Conservation (phyloP, 352 stramenopile genomes). For the Phytophthora capsici region DNA sequence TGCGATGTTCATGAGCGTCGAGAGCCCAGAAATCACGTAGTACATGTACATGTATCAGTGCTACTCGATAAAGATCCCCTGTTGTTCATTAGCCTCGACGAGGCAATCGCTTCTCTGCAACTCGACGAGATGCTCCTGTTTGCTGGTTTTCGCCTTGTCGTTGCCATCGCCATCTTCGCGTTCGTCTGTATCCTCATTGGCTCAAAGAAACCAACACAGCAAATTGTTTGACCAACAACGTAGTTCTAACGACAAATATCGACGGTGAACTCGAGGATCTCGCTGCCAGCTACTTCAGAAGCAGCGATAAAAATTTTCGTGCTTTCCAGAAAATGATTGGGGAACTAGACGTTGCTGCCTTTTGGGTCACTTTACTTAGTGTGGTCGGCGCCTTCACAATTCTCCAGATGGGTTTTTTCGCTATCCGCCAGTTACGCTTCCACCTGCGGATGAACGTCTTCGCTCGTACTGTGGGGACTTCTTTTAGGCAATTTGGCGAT, state of each 20-base stretch:
- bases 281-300: not conserved
- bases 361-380: too few relatives aligned
- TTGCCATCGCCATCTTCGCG: not conserved
- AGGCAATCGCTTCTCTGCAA: not conserved
- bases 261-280: not conserved
- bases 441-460: not conserved
- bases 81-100: not conserved
- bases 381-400: not conserved
- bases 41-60: too few relatives aligned
- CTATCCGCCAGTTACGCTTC: not conserved
- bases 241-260: not conserved
- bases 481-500: not conserved
- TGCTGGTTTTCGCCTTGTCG: not conserved
- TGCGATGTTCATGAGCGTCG: not conserved
- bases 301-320: not conserved
- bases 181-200: not conserved
- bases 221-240: not conserved
- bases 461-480: not conserved
- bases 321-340: not conserved
- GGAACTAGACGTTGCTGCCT: not conserved
- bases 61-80: too few relatives aligned
- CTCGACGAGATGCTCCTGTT: not conserved
- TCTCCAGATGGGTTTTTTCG: not conserved
- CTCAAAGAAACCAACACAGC: not conserved
- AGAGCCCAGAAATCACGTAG: too few relatives aligned